These are phyloP conservation scores for Coemansia sp. DNA, from an alignment of 192 early-diverging fungal species.

Conservation along the genomic window DNA sequence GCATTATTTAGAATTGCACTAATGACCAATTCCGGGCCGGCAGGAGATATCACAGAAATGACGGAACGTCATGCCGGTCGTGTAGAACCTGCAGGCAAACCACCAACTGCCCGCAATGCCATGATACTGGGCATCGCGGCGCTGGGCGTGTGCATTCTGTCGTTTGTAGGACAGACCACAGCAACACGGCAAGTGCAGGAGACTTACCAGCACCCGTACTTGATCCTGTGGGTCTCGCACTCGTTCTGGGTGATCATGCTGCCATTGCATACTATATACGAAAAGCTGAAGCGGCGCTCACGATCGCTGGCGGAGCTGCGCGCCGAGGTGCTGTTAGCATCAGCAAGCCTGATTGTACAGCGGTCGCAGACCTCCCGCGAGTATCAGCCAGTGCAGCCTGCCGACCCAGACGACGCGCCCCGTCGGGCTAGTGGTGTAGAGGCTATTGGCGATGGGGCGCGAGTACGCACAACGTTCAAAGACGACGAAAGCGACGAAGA, in stretches of 20 bases:
- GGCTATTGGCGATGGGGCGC: background rate
- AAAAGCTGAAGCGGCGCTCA: conserved; percentile 36
- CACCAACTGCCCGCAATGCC: conserved; percentile 36
- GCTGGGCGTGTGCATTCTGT: conserved; percentile 40
- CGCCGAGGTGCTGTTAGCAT: conserved; percentile 40
- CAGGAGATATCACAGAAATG: conserved; percentile 5
- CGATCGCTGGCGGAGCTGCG: conserved; percentile 30
- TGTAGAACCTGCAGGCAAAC: conserved; percentile 1
- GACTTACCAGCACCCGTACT: conserved; percentile 51
- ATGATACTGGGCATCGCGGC: conserved; percentile 39
- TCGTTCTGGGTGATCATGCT: conserved; percentile 47
- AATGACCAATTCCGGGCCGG: background rate
- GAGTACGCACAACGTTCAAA: conserved; percentile 8
- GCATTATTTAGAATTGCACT: too few relatives aligned
- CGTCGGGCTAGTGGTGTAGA: background rate
- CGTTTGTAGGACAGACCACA: conserved; percentile 40
- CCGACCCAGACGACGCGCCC: conserved; percentile 5
- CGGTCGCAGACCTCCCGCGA: conserved; percentile 11
- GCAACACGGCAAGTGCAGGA: conserved; percentile 50
- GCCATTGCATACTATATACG: conserved; percentile 41
- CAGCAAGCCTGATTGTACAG: conserved; percentile 43
- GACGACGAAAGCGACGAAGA: conserved; percentile 3
- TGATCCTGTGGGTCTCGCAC: conserved; percentile 57
- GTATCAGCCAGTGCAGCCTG: conserved; percentile 25
- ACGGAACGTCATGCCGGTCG: background rate